Percentiles rank a stretch among this genome's conserved stretches.
Conservation (phyloP, 768 basidiomycete genomes). For the Boletus sp. region DNA sequence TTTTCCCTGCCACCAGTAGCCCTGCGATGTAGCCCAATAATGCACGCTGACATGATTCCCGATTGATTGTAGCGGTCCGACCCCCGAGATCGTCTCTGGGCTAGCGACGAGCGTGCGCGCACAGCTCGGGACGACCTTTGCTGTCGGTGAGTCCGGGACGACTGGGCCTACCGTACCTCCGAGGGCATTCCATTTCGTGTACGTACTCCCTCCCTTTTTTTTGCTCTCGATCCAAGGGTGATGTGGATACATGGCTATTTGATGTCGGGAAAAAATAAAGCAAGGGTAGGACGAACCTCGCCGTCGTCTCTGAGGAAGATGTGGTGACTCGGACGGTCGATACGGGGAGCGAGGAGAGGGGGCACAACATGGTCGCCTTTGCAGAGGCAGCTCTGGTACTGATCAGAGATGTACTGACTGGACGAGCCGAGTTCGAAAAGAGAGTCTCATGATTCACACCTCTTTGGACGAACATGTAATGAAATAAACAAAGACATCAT, state of each 20-base stretch:
- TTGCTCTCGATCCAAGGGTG: no score
- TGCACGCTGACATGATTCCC: background rate
- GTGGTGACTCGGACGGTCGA: background rate
- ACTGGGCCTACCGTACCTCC: background rate
- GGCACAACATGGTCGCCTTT: background rate
- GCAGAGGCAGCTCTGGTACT: background rate
- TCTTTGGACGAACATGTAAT: background rate
- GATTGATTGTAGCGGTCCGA: background rate
- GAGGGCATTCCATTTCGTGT: background rate
- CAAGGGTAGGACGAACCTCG: background rate
- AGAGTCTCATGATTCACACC: background rate
- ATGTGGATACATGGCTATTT: background rate
- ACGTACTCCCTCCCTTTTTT: background rate
- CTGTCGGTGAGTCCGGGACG: background rate
- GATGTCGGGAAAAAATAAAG: background rate
- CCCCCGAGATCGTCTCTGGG: background rate
- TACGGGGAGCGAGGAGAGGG: background rate
- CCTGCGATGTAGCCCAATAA: background rate
- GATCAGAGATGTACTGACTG: background rate
- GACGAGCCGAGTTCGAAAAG: background rate
- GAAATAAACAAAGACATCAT: background rate
- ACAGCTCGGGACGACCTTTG: background rate
- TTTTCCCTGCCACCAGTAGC: background rate
- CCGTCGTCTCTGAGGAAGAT: background rate
- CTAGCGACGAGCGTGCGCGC: background rate